Percentiles rank a stretch among this genome's conserved stretches.
Conservation (phyloP, 306 rosid genomes). For the Alnus glutinosa region DNA sequence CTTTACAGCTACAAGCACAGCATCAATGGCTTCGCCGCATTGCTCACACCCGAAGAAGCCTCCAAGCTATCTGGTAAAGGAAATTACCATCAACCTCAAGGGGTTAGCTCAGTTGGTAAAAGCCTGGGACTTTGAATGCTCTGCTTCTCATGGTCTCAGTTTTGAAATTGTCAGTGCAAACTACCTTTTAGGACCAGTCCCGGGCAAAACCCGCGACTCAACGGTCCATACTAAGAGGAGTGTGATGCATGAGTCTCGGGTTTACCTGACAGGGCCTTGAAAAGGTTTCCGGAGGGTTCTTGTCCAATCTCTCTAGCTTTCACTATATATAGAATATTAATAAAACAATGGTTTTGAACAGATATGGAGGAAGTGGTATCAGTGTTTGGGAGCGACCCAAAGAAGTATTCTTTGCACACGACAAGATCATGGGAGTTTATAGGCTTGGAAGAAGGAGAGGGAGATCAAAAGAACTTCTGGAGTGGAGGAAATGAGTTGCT, state of each 20-base stretch:
- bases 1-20: conserved; percentile 81
- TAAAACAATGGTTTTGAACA: conserved; percentile 21
- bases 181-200: too few relatives aligned
- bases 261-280: too few relatives aligned
- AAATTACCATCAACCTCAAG: background rate
- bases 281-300: too few relatives aligned
- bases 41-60: conserved; percentile 73
- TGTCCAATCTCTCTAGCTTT: background rate
- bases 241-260: too few relatives aligned
- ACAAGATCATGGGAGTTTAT: conserved; percentile 65
- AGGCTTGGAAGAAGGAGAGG: conserved; percentile 40
- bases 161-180: too few relatives aligned
- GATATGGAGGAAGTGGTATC: conserved; percentile 56
- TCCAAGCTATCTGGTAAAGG: conserved; percentile 58
- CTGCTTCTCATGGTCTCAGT: too few relatives aligned
- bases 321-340: background rate
- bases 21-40: conserved; percentile 91
- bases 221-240: too few relatives aligned
- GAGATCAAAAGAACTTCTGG: conserved; percentile 4
- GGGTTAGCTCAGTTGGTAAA: too few relatives aligned
- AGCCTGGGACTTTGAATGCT: too few relatives aligned
- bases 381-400: conserved; percentile 37
- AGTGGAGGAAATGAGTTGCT: conserved; percentile 36
- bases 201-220: too few relatives aligned
- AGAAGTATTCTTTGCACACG: conserved; percentile 48